Percentiles rank a stretch among this genome's conserved stretches.
These are phyloP conservation scores for Leccinum uliginosum DNA, from an alignment of 768 basidiomycete genomes.

Conservation along the genomic window DNA sequence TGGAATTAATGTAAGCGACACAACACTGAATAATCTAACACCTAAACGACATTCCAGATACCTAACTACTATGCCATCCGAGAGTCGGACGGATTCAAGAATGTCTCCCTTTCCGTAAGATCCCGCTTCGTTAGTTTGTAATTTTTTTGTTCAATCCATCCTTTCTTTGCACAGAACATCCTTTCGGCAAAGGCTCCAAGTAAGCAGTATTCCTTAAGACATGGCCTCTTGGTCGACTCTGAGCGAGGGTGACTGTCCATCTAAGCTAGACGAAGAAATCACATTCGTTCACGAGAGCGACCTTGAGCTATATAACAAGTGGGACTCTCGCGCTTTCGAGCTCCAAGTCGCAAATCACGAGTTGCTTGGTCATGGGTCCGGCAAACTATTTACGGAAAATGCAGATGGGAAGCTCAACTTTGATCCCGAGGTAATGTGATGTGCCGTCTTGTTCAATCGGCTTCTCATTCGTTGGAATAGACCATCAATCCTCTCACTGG, in stretches of 20 bases:
- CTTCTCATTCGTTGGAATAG: slow-evolving; percentile 33
- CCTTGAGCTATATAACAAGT: slow-evolving; percentile 64
- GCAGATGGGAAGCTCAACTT: slow-evolving; percentile 80
- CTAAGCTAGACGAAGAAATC: slow-evolving; percentile 57
- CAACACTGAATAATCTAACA: background rate
- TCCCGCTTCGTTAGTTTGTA: background rate
- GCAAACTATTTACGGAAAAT: slow-evolving; percentile 77
- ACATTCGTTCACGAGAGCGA: slow-evolving; percentile 85
- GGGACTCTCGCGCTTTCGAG: slow-evolving; percentile 78
- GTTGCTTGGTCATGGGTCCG: slow-evolving; percentile 80
- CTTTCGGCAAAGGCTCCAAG: slow-evolving; percentile 84
- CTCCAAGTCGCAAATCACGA: slow-evolving; percentile 91
- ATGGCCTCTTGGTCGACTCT: background rate
- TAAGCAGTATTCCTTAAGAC: slow-evolving; percentile 30
- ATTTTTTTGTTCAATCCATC: background rate
- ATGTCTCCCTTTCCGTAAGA: slow-evolving; percentile 75
- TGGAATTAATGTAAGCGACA: slow-evolving; percentile 67
- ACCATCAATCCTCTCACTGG: slow-evolving; percentile 80
- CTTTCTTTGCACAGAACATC: slow-evolving; percentile 53
- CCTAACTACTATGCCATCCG: slow-evolving; percentile 86
- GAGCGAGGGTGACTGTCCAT: background rate
- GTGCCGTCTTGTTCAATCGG: background rate
- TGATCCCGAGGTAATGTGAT: slow-evolving; percentile 55
- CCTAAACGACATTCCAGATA: slow-evolving; percentile 41
- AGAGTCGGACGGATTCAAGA: slow-evolving; percentile 82